Conservation (phyloP, 768 basidiomycete genomes). For the Tricholoma matsutake region DNA sequence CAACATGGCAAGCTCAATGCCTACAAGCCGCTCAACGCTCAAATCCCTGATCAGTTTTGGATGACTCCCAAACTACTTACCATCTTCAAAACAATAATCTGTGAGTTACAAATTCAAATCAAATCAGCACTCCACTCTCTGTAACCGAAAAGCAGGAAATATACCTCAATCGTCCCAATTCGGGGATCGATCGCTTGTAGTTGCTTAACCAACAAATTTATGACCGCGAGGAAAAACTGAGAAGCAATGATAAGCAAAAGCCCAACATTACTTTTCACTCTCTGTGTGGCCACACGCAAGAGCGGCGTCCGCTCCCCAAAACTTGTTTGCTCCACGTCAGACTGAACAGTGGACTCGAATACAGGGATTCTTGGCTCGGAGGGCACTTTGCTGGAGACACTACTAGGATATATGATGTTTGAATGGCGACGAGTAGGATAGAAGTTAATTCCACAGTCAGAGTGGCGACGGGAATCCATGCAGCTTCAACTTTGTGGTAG, state of each 20-base stretch:
- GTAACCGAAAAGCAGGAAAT: not conserved
- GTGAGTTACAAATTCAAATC: not conserved
- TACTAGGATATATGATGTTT: too few species aligned
- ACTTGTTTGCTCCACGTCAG: too few species aligned
- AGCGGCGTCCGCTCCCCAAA: too few species aligned
- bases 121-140: not conserved
- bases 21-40: not conserved
- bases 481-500: too few species aligned
- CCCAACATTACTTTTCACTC: not conserved
- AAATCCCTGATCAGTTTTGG: too few species aligned
- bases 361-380: too few species aligned
- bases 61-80: not conserved
- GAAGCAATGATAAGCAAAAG: conserved; percentile 12
- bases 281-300: too few species aligned
- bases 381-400: too few species aligned
- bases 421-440: too few species aligned
- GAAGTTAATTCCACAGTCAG: too few species aligned
- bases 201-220: conserved; percentile 22
- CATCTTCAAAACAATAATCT: conserved; percentile 28
- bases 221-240: conserved; percentile 18
- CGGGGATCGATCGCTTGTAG: conserved; percentile 22
- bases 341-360: too few species aligned
- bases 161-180: conserved; percentile 20
- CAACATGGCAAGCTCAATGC: conserved; percentile 36
- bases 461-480: too few species aligned